Evolutionary conservation across 2,329 filamentous ascomycete genomes (phyloP), one percentile per base, ranked within the genome.

Genomic region (Cytospora piceae): DNA sequence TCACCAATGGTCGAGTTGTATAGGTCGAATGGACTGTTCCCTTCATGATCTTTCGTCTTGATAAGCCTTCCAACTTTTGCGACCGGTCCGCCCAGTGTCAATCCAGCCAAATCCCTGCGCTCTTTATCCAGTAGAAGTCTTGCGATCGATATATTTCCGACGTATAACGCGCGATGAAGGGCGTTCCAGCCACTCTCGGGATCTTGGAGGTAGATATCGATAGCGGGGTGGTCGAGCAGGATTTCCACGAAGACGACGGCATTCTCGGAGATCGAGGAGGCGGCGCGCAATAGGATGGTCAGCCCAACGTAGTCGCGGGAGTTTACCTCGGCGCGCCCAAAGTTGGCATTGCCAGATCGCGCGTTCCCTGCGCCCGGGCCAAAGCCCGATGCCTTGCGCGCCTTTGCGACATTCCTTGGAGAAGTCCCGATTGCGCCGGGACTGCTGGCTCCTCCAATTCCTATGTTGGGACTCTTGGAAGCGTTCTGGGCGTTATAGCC

Each of bases 181-280:
- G 94, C 90, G 67, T 96, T 99, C 95, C 95, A 99, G 54, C 94
- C 94, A 77, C 91, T 98, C 77, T 99, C 95, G 9, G 83, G 81
- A 76, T 99, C 95, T 75, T 96, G 94, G 2, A 85, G 82, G 73
- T 97, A 95, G 11, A 98, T 81, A 77, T 99, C 95, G 70, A 93
- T 86, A 61, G 90, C 84, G 1, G 93, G 92, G 73, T 96, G 89
- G 27, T 93, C 89, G 56, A 98, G 83, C 42, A 99, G 82, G 14
- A 92, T 89, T 68, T 87, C 83, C 24, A 94, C 92, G 73, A 97
- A 97, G 3, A 82, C 84, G 46, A 89, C 77, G 11, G 93, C 91
- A 68, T 85, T 89, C 8, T 87, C 79, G 34, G 89, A 85, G 9
- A 84, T 85, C 3, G 92, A 95, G 0, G 93, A 93, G 15, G 91